phyloP scores from a whole-genome alignment of 2,329 filamentous ascomycete genomes.

The Stagonosporopsis rhizophila region DNA sequence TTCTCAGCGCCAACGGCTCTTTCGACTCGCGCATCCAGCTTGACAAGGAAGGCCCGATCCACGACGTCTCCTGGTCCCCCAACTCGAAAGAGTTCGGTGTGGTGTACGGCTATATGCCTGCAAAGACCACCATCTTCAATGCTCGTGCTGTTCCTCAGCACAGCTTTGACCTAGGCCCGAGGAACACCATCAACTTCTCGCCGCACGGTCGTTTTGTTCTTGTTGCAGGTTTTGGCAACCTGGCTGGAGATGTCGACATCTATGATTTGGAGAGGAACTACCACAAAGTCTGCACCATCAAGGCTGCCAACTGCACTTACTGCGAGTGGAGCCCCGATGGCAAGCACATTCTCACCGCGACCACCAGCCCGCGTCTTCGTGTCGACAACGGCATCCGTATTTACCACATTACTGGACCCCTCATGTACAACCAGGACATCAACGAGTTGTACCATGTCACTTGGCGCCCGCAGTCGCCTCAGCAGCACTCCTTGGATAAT shows the following conservation, averaged over 20 bases:
- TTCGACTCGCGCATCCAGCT: conserved; percentile 92
- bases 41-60: conserved; percentile 97
- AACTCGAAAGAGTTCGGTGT: conserved; percentile 98
- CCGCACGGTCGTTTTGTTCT: conserved; percentile 91
- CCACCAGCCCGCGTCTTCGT: conserved; percentile 89
- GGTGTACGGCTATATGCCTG: conserved; percentile 98
- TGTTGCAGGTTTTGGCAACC: conserved; percentile 95
- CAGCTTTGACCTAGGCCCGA: conserved; percentile 83
- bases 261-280: conserved; percentile 97
- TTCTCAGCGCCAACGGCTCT: conserved; percentile 87
- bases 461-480: conserved; percentile 79
- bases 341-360: conserved; percentile 95
- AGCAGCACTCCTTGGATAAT: conserved; percentile 69
- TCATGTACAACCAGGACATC: conserved; percentile 98
- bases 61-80: conserved; percentile 98
- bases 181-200: conserved; percentile 95
- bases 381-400: conserved; percentile 97
- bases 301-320: conserved; percentile 93
- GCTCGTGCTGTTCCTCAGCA: conserved; percentile 81
- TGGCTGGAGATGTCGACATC: conserved; percentile 96
- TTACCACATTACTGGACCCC: conserved; percentile 85
- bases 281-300: conserved; percentile 88
- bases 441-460: conserved; percentile 86
- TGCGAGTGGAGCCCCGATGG: conserved; percentile 98
- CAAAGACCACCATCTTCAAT: conserved; percentile 98